Percentiles rank a stretch among this genome's conserved stretches.
Conservation (phyloP, 768 basidiomycete genomes). For the Phlebiopsis flavidoalba region DNA sequence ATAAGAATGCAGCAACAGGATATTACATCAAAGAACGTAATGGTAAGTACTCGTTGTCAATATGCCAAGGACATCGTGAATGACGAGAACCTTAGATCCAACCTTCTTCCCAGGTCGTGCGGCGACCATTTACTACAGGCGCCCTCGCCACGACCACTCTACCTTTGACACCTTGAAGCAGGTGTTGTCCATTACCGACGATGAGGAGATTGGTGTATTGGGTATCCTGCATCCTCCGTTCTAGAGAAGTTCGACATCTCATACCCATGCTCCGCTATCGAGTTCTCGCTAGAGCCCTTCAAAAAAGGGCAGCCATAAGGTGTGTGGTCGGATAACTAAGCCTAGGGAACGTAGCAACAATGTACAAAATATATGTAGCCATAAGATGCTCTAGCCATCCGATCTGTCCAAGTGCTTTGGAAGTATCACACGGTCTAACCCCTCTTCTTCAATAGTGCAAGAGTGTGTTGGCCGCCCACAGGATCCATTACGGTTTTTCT, state of each 20-base stretch:
- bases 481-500: constrained; percentile 56
- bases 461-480: constrained; percentile 76
- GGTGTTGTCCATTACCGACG: constrained; percentile 38
- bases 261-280: constrained; percentile 91
- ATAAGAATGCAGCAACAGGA: constrained; percentile 58
- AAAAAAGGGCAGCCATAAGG: constrained; percentile 18
- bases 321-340: constrained; percentile 6
- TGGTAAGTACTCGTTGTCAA: constrained; percentile 49
- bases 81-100: constrained; percentile 50
- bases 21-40: constrained; percentile 89
- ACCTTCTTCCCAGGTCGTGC: constrained; percentile 95
- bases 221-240: constrained; percentile 90
- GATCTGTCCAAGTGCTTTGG: too few species aligned
- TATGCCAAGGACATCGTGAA: background rate
- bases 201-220: constrained; percentile 79
- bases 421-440: background rate
- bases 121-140: constrained; percentile 86
- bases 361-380: background rate
- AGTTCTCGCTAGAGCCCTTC: constrained; percentile 95
- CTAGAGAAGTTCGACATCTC: constrained; percentile 90
- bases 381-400: background rate
- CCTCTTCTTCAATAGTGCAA: constrained; percentile 61
- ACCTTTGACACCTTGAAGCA: constrained; percentile 34
- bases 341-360: background rate
- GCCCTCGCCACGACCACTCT: constrained; percentile 31